Conservation (phyloP, 1,284 basidiomycete species). For the Mycocalia duriaeana region DNA sequence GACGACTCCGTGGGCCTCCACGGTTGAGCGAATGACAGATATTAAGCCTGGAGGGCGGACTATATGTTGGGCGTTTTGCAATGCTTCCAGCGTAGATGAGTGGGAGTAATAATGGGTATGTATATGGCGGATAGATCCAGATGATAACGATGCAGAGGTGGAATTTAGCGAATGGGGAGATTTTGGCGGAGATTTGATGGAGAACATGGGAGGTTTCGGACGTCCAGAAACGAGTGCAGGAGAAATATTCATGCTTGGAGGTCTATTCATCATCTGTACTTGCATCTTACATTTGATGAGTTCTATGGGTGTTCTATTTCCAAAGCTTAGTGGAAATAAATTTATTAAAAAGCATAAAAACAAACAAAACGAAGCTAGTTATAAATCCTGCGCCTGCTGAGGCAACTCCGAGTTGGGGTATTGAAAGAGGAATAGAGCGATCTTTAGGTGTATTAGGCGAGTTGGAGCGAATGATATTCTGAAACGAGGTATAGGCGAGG, state of each 20-base stretch:
- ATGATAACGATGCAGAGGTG: background rate
- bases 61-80: background rate
- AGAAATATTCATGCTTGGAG: conserved; percentile 7
- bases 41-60: conserved; percentile 57
- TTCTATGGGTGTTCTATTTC: conserved; percentile 83
- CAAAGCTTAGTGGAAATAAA: conserved; percentile 1
- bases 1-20: conserved; percentile 67
- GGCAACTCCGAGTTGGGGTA: conserved; percentile 74
- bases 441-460: conserved; percentile 24
- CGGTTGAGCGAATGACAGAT: conserved; percentile 58
- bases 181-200: too few relatives aligned
- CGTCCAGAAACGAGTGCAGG: background rate
- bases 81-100: background rate
- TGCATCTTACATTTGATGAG: conserved; percentile 98
- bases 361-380: conserved; percentile 83
- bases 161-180: background rate
- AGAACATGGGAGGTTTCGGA: background rate
- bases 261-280: conserved; percentile 72
- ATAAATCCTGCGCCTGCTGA: conserved; percentile 83
- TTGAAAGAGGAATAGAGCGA: conserved; percentile 40
- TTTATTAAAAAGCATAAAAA: conserved; percentile 13
- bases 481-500: conserved; percentile 82
- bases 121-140: background rate
- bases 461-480: conserved; percentile 52
- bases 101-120: conserved; percentile 5